Evolutionary conservation across 768 basidiomycete genomes (phyloP), one percentile per base, ranked within the genome.

Genomic region (Pisolithus albus): DNA sequence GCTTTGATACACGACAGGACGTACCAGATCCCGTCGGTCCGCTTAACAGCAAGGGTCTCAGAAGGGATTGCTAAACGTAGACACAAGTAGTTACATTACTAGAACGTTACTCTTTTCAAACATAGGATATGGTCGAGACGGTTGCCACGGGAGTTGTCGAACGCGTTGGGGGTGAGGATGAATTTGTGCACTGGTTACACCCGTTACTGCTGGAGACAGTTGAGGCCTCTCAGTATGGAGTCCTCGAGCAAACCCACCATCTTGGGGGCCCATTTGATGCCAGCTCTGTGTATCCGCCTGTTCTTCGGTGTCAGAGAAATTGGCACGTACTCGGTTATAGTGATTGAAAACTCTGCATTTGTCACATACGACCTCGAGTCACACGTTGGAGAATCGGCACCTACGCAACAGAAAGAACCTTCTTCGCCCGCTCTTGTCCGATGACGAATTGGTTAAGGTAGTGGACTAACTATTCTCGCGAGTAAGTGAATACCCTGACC

Each of bases 21-120:
- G 49, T 45, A 88, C 88, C 88, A 49, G 89, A 90, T 52, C 90
- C 89, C 49, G 90, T 92, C 16, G 90, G 90, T 32, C 90, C 90
- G 60, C 88, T 86, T 43, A 49, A 46, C 32, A 18, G 47, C 47
- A 45, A 21, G 41, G 34, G 57, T 43, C 53, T 58, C 9, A 15
- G 56, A 48, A 30, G 3, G 45, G 7, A 28, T 52, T 37, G 50
- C 49, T 54, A 21, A 40, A 10, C 47, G 28, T 53, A 47, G n/a
- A 36, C 42, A 19, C 15, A 9, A 32, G 49, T 34, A 69, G 79
- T 59, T 64, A 93, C 92, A 98, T 78, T 52, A 97, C 84, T 40
- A 98, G 72, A 3, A 97, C 90, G 63, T 98, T 98, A 60, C 90
- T 93, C 76, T 98, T 98, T 75, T 98, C 94, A 49, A 95, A 89